Percentiles rank a stretch among this genome's conserved stretches.
Evolutionary conservation across 2,329 filamentous ascomycete genomes (phyloP).

Genomic region (Colletotrichum lini): DNA sequence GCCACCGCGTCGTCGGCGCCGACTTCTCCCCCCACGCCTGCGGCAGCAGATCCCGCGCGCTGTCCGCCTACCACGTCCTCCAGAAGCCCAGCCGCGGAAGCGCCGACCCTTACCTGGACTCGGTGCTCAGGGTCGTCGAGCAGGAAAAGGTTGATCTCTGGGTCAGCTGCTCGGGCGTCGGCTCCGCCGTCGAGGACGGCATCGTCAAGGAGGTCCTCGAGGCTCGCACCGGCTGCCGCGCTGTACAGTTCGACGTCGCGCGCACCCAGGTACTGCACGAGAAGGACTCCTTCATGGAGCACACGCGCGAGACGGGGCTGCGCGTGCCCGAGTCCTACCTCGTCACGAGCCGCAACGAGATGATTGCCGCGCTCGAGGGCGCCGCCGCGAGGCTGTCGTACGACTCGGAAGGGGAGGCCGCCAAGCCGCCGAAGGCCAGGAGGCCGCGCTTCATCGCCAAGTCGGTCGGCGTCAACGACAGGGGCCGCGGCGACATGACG

Average conservation of each 20-base stretch:
- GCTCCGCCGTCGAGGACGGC: conserved; percentile 76
- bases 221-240: conserved; percentile 69
- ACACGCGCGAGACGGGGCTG: conserved; percentile 68
- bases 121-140: conserved; percentile 71
- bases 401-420: conserved; percentile 3
- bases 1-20: conserved; percentile 80
- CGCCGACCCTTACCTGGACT: conserved; percentile 67
- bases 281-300: conserved; percentile 75
- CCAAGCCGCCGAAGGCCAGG: conserved; percentile 29
- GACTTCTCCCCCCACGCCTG: conserved; percentile 70
- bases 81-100: conserved; percentile 47
- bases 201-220: conserved; percentile 74
- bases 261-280: conserved; percentile 73
- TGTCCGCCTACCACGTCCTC: conserved; percentile 68
- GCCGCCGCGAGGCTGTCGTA: conserved; percentile 42
- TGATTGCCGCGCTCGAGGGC: conserved; percentile 65
- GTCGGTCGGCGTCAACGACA: conserved; percentile 73
- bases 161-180: conserved; percentile 81
- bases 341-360: conserved; percentile 67
- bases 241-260: conserved; percentile 73
- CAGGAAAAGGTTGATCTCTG: conserved; percentile 77
- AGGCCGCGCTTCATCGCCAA: conserved; percentile 74
- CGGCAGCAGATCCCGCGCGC: conserved; percentile 70
- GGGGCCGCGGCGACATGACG: conserved; percentile 73
- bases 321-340: conserved; percentile 66